Percentiles rank a stretch among this genome's conserved stretches.
Conservation (phyloP, 1,284 basidiomycete genomes). For the Pseudozyma thailandica region DNA sequence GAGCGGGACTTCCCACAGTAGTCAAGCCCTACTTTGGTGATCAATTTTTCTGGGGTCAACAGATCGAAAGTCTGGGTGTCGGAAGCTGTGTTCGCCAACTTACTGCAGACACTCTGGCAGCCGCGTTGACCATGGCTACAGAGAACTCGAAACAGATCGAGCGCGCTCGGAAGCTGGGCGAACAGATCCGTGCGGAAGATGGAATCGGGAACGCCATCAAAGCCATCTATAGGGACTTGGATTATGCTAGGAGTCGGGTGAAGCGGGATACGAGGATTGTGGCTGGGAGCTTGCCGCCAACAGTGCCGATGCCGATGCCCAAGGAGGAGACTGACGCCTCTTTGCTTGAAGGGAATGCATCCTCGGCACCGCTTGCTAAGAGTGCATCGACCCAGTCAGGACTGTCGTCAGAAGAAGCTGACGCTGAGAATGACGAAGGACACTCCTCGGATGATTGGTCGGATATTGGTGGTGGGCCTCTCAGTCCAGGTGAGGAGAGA, state of each 20-base stretch:
- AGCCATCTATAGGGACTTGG: slow-evolving; percentile 62
- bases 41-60: slow-evolving; percentile 94
- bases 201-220: slow-evolving; percentile 61
- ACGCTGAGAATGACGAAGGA: slow-evolving; percentile 14
- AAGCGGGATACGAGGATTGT: slow-evolving; percentile 34
- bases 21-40: slow-evolving; percentile 98
- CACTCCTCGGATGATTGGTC: slow-evolving; percentile 54
- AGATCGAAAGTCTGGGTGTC: slow-evolving; percentile 87
- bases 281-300: background rate
- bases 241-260: slow-evolving; percentile 61
- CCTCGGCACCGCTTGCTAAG: background rate
- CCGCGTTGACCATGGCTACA: slow-evolving; percentile 83
- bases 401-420: background rate
- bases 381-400: background rate
- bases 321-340: background rate
- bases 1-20: slow-evolving; percentile 91
- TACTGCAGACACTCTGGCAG: slow-evolving; percentile 79
- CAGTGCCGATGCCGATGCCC: background rate
- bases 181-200: slow-evolving; percentile 73
- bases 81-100: slow-evolving; percentile 86
- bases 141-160: slow-evolving; percentile 86
- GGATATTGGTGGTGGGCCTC: slow-evolving; percentile 40
- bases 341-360: too few relatives aligned
- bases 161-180: slow-evolving; percentile 76
- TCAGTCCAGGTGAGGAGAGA: slow-evolving; percentile 14